Percentiles rank a stretch among this genome's conserved stretches.
These are phyloP conservation scores for Blastocrithidia nonstop DNA, from an alignment of 208 protist genomes.

Conservation along the genomic window DNA sequence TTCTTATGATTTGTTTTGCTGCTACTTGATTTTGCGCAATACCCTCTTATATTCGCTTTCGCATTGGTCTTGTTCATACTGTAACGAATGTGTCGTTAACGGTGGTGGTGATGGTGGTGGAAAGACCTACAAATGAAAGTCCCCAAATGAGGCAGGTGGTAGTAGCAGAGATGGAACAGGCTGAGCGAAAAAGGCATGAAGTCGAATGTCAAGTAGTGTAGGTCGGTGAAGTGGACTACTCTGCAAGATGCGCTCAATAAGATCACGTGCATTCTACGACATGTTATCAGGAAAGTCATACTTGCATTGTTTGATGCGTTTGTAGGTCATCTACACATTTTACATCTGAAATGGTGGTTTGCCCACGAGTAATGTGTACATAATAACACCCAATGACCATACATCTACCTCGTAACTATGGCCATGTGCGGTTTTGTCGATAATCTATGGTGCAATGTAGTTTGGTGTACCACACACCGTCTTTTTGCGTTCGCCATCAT, in stretches of 20 bases:
- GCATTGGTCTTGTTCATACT: no score
- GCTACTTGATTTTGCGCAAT: no score
- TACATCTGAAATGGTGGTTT: conserved; percentile 96
- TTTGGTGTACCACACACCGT: conserved; percentile 95
- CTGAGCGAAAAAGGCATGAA: conserved; percentile 77
- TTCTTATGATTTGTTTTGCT: no score
- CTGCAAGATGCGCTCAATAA: conserved; percentile 87
- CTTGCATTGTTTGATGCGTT: conserved; percentile 81
- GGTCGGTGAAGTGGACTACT: conserved; percentile 65
- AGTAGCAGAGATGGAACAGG: conserved; percentile 27
- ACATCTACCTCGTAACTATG: conserved; percentile 96
- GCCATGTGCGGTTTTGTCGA: conserved; percentile 65
- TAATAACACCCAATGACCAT: conserved; percentile 96
- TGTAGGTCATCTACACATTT: conserved; percentile 93
- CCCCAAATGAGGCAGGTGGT: conserved; percentile 27
- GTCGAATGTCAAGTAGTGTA: conserved; percentile 74
- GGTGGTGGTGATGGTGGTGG: no score
- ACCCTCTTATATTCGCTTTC: no score
- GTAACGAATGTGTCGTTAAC: no score
- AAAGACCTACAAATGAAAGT: no score
- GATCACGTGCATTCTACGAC: conserved; percentile 54
- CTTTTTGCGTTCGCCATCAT: conserved; percentile 88
- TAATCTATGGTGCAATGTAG: conserved; percentile 93
- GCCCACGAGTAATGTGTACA: conserved; percentile 96
- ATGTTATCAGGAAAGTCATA: conserved; percentile 87